phyloP scores from a whole-genome alignment of 1,284 basidiomycete species.

The Gomphus bonarii region DNA sequence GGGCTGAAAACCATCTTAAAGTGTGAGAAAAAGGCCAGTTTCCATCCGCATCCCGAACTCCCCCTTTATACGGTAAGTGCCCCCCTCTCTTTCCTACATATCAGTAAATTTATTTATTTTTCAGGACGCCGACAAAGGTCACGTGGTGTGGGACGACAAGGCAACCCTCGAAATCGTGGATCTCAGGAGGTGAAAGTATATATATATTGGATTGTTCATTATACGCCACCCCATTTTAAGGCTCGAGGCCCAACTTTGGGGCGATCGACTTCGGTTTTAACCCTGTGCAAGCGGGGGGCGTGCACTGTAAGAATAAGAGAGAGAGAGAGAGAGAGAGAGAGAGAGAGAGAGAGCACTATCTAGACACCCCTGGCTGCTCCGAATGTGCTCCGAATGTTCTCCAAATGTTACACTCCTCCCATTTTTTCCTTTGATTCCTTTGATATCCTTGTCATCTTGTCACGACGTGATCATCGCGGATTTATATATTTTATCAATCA shows the following conservation, averaged over 20 bases:
- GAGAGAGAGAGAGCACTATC: too few species aligned
- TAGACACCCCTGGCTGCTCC: too few species aligned
- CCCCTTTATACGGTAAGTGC: slow-evolving; percentile 68
- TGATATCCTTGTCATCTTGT: too few species aligned
- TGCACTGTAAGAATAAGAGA: too few species aligned
- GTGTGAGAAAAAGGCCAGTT: slow-evolving; percentile 62
- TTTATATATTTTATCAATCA: too few species aligned
- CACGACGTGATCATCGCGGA: too few species aligned
- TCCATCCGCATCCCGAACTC: slow-evolving; percentile 71
- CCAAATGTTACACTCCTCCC: too few species aligned
- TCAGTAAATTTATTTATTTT: not conserved
- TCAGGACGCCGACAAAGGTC: slow-evolving; percentile 69
- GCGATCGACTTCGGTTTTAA: not conserved
- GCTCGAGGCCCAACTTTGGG: not conserved
- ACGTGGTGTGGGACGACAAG: slow-evolving; percentile 64
- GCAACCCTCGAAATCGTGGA: slow-evolving; percentile 62
- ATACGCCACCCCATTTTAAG: not conserved
- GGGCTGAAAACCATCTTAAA: slow-evolving; percentile 61
- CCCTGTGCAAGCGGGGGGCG: too few species aligned
- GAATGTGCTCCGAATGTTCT: too few species aligned
- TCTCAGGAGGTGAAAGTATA: slow-evolving; percentile 30
- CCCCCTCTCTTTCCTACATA: not conserved
- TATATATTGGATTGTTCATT: too few species aligned
- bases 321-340: too few species aligned
- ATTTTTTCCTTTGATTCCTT: too few species aligned